Evolutionary conservation across 2,329 filamentous ascomycete species (phyloP).

Genomic region (Phoma sp.): DNA sequence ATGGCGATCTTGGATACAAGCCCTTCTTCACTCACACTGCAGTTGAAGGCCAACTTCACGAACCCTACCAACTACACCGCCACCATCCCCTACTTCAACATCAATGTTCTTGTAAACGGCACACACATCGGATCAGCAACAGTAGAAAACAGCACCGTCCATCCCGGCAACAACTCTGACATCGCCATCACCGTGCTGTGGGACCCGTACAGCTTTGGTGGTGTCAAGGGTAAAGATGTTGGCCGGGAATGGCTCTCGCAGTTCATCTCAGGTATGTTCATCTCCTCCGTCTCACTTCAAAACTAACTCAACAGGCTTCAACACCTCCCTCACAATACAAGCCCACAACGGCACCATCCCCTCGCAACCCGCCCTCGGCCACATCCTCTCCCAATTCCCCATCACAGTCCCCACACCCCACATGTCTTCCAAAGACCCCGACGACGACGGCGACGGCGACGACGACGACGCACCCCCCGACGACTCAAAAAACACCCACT

Average conservation of each 20-base stretch:
- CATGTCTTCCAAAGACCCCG: constrained; percentile 63
- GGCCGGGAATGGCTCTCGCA: constrained; percentile 80
- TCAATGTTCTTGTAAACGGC: constrained; percentile 77
- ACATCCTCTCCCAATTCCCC: constrained; percentile 74
- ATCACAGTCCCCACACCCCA: constrained; percentile 76
- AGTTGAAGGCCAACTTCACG: constrained; percentile 79
- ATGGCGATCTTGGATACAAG: constrained; percentile 78
- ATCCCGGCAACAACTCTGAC: constrained; percentile 74
- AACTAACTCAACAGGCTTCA: constrained; percentile 62
- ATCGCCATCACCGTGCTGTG: constrained; percentile 74
- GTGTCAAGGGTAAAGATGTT: constrained; percentile 65
- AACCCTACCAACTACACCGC: constrained; percentile 92
- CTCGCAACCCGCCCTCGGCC: constrained; percentile 72
- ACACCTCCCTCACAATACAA: constrained; percentile 79
- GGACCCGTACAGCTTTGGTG: constrained; percentile 72
- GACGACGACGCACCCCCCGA: constrained; percentile 39
- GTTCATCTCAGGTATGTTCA: constrained; percentile 76
- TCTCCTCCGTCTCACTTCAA: background rate
- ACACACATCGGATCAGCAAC: constrained; percentile 78
- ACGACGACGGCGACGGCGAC: constrained; percentile 47
- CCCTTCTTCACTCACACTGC: constrained; percentile 72
- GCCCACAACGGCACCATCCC: constrained; percentile 78
- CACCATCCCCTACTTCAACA: constrained; percentile 77
- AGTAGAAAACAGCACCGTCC: constrained; percentile 68
- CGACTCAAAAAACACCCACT: constrained; percentile 61